These are phyloP conservation scores for Xanthoconium separans DNA, from an alignment of 1,284 basidiomycete species.

Conservation along the genomic window DNA sequence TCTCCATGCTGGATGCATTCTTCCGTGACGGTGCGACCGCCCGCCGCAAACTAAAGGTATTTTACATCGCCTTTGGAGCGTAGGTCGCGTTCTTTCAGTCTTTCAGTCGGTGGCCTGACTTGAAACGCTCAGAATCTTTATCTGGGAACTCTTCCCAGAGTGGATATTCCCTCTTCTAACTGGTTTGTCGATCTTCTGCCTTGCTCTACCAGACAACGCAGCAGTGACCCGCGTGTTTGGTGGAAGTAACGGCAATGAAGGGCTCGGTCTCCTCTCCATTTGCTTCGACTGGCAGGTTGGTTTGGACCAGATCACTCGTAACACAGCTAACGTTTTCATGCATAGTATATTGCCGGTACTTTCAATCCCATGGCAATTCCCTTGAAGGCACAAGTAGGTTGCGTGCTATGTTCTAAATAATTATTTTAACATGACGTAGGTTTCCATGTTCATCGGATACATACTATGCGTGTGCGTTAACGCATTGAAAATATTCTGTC, in stretches of 20 bases:
- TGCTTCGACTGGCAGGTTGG: conserved; percentile 8
- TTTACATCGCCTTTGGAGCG: conserved; percentile 50
- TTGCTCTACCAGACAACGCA: conserved; percentile 50
- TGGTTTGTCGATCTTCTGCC: conserved; percentile 56
- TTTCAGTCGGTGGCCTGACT: background rate
- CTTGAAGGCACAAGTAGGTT: conserved; percentile 38
- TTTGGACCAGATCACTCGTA: background rate
- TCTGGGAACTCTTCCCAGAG: conserved; percentile 53
- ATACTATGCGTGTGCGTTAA: conserved; percentile 44
- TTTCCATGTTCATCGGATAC: conserved; percentile 44
- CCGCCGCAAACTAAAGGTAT: conserved; percentile 44
- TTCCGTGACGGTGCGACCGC: conserved; percentile 49
- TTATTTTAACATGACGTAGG: conserved; percentile 10
- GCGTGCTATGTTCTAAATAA: background rate
- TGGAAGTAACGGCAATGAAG: conserved; percentile 60
- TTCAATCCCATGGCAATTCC: conserved; percentile 37
- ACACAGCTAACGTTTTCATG: conserved; percentile 8
- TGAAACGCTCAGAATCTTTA: conserved; percentile 38
- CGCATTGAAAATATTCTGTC: background rate
- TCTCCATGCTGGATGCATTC: conserved; percentile 57
- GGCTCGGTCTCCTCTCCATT: conserved; percentile 40
- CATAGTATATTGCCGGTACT: conserved; percentile 43
- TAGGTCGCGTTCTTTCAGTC: conserved; percentile 10
- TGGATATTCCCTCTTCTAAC: conserved; percentile 52
- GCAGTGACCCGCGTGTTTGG: conserved; percentile 59